Conservation (phyloP, 495 filamentous ascomycete genomes). For the Talaromyces thailandensis region DNA sequence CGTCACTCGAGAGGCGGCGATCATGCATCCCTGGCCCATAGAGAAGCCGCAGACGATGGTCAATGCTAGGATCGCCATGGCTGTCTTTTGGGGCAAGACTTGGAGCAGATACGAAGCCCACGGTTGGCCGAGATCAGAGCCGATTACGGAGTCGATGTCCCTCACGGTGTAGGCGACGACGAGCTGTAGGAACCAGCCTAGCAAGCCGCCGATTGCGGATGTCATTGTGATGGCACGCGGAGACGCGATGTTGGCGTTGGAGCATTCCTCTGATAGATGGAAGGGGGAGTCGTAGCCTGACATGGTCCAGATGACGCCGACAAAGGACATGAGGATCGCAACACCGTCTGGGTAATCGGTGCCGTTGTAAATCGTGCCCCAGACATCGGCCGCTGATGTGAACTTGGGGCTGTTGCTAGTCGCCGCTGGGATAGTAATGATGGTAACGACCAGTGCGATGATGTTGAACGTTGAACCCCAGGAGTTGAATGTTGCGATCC, state of each 20-base stretch:
- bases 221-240: constrained; percentile 74
- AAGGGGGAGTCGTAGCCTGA: constrained; percentile 67
- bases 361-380: constrained; percentile 59
- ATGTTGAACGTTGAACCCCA: constrained; percentile 69
- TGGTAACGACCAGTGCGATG: constrained; percentile 52
- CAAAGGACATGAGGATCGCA: constrained; percentile 68
- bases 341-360: constrained; percentile 66
- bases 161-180: constrained; percentile 74
- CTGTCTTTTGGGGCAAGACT: constrained; percentile 54
- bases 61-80: constrained; percentile 57
- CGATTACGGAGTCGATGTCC: constrained; percentile 52
- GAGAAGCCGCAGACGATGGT: constrained; percentile 71
- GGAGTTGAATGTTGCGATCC: constrained; percentile 70
- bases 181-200: constrained; percentile 69
- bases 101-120: constrained; percentile 70
- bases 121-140: constrained; percentile 61
- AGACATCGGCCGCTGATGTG: constrained; percentile 51
- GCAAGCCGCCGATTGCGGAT: constrained; percentile 53
- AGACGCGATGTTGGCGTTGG: constrained; percentile 65
- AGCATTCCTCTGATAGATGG: constrained; percentile 70
- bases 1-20: constrained; percentile 68
- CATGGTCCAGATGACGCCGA: constrained; percentile 58
- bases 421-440: constrained; percentile 63
- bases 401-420: constrained; percentile 55
- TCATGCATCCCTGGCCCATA: constrained; percentile 81